phyloP scores from a whole-genome alignment of 2,329 filamentous ascomycete genomes.

The Emergomyces africanus region DNA sequence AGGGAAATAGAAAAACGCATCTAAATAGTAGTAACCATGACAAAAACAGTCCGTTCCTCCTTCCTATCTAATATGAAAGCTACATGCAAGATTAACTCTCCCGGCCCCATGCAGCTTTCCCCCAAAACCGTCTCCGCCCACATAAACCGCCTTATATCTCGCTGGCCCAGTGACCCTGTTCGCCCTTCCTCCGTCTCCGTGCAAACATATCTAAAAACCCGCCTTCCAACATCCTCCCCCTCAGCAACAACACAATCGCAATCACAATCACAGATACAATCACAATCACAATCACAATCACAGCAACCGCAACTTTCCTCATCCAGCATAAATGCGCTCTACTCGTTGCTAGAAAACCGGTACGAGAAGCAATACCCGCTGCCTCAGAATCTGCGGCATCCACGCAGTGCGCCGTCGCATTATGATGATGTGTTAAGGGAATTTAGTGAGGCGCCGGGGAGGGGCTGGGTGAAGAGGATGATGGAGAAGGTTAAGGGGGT shows the following conservation, averaged over 20 bases:
- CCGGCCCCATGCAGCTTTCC: conserved; percentile 13
- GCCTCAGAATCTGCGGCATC: conserved; percentile 34
- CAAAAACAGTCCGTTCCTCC: not conserved
- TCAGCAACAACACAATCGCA: not conserved
- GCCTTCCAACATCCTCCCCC: conserved; percentile 14
- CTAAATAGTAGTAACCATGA: not conserved
- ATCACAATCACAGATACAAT: not conserved
- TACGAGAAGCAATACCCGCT: conserved; percentile 41
- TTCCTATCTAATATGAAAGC: not conserved
- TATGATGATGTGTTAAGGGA: conserved; percentile 41
- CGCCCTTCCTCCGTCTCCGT: conserved; percentile 34
- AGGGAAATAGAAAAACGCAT: not conserved
- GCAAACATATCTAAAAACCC: conserved; percentile 28
- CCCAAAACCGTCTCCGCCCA: conserved; percentile 22
- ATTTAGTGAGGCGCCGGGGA: conserved; percentile 40
- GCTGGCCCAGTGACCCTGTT: conserved; percentile 33
- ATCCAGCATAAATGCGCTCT: conserved; percentile 42
- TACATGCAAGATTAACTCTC: conserved; percentile 1
- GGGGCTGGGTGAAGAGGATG: conserved; percentile 34
- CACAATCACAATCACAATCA: conserved; percentile 5
- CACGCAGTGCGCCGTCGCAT: conserved; percentile 38
- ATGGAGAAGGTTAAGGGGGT: conserved; percentile 36
- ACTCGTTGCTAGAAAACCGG: conserved; percentile 46
- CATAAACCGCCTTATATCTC: conserved; percentile 29
- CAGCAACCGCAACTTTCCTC: conserved; percentile 9